These are phyloP conservation scores for Trichophyton mentagrophytes DNA, from an alignment of 2,329 filamentous ascomycete species.

Conservation along the genomic window DNA sequence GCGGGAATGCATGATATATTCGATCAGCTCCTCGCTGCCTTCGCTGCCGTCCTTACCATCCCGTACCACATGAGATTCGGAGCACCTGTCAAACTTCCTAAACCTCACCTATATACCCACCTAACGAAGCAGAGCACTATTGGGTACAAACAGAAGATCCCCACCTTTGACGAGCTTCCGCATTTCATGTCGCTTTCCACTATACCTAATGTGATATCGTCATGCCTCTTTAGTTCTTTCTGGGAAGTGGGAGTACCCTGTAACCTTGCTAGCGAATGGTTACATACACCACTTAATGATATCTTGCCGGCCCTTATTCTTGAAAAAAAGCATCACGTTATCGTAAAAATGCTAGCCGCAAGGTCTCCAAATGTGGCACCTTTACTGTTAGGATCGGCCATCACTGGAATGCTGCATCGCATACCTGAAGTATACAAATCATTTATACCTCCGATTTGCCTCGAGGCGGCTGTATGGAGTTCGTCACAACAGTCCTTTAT, in stretches of 20 bases:
- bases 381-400: slow-evolving; percentile 6
- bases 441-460: slow-evolving; percentile 5
- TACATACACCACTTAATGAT: slow-evolving; percentile 5
- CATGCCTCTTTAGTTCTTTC: slow-evolving; percentile 8
- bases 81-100: slow-evolving; percentile 8
- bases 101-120: slow-evolving; percentile 2
- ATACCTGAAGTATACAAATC: slow-evolving; percentile 2
- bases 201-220: slow-evolving; percentile 8
- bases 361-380: slow-evolving; percentile 9
- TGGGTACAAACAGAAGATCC: slow-evolving; percentile 4
- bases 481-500: neutral
- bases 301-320: slow-evolving; percentile 6
- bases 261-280: slow-evolving; percentile 10
- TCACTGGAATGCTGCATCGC: slow-evolving; percentile 9
- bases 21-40: slow-evolving; percentile 12
- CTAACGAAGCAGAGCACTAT: neutral
- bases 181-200: slow-evolving; percentile 9
- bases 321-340: slow-evolving; percentile 4
- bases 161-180: slow-evolving; percentile 6
- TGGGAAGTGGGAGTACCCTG: slow-evolving; percentile 8
- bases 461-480: slow-evolving; percentile 1
- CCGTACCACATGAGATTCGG: slow-evolving; percentile 11
- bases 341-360: slow-evolving; percentile 8
- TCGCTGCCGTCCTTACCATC: slow-evolving; percentile 10
- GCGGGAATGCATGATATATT: slow-evolving; percentile 10